Evolutionary conservation across 306 rosid species (phyloP).

Genomic region (Adenanthera pavonina): DNA sequence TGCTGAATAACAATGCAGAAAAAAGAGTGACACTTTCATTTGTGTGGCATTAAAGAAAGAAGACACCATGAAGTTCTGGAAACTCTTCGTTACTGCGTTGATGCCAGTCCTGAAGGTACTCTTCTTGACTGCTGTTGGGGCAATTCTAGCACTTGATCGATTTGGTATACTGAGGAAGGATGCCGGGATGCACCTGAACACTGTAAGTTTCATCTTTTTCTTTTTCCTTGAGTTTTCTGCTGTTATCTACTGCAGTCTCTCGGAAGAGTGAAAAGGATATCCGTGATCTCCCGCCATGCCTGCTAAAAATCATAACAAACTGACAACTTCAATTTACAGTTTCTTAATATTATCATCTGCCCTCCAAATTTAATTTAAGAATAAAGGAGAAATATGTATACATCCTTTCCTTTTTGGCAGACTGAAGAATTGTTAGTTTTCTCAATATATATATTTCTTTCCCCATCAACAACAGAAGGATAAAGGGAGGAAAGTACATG

Average conservation of each 20-base stretch:
- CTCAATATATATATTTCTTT: not conserved
- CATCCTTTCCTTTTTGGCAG: not conserved
- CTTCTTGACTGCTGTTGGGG: conserved; percentile 45
- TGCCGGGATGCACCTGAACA: conserved; percentile 45
- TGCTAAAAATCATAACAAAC: not conserved
- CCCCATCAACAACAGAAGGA: not conserved
- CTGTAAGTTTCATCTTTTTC: conserved; percentile 29
- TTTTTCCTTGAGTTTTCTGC: not conserved
- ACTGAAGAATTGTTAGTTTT: conserved; percentile 4
- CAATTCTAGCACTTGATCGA: conserved; percentile 45
- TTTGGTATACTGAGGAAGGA: conserved; percentile 39
- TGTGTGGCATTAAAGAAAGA: not conserved
- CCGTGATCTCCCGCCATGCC: not conserved
- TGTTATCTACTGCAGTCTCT: not conserved
- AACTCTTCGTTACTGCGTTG: conserved; percentile 50
- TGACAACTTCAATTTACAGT: not conserved
- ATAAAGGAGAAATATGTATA: not conserved
- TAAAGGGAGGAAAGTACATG: not conserved
- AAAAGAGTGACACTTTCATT: not conserved
- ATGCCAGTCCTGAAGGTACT: conserved; percentile 51
- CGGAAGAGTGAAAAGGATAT: not conserved
- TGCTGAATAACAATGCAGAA: not conserved
- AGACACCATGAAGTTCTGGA: conserved; percentile 39
- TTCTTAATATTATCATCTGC: not conserved
- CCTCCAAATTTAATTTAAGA: not conserved